Base-by-base conservation (phyloP, 2,329 filamentous ascomycete genomes). In the Trichoderma sp. region DNA sequence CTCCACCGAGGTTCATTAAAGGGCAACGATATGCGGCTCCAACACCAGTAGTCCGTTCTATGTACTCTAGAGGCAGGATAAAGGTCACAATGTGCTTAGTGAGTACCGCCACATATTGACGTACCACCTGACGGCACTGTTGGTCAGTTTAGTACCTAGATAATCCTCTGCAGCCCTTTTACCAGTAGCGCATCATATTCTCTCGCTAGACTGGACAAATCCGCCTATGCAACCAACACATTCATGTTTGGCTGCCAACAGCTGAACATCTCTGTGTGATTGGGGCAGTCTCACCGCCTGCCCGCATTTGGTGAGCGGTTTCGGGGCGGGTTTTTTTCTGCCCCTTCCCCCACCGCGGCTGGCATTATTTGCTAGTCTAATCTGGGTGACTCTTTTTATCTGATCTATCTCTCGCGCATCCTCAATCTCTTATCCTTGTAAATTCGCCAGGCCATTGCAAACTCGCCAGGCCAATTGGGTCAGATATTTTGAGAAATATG, bases 401-500 rank as follows among this genome's bases (percentile, higher is more conserved):
- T 62, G 63, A 71, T 62, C 56, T 66, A 24, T 29, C 18, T 64
- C 35, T 41, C 24, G 41, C 50, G 33, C 45, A 62, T 66, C 35
- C 33, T 66, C 50, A n/a, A 2, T n/a, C 2, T 62, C 9, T 56
- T 14, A 18, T n/a, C 21, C 18, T 5, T 38, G 14, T 14, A 38
- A 35, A 35, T 4, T 35, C 9, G 11, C 9, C 2, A 2, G 31
- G 41, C 60, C 64, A 0, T 1, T 41, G 38, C 38, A 45, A 45
- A n/a, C 64, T 68, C 68, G 69, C 29, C 24, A 7, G 53, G 65
- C 45, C 81, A 80, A 80, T 80, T 82, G 77, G 76, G 76, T 71
- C 53, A 71, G 76, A 77, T 50, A 60, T 74, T 72, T 59, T 68
- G 76, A 75, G 41, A 74, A 78, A 78, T 81, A 88, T 88, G 86